Conservation (phyloP, 108 stramenopile genomes). For the Skeletonema tropicum region DNA sequence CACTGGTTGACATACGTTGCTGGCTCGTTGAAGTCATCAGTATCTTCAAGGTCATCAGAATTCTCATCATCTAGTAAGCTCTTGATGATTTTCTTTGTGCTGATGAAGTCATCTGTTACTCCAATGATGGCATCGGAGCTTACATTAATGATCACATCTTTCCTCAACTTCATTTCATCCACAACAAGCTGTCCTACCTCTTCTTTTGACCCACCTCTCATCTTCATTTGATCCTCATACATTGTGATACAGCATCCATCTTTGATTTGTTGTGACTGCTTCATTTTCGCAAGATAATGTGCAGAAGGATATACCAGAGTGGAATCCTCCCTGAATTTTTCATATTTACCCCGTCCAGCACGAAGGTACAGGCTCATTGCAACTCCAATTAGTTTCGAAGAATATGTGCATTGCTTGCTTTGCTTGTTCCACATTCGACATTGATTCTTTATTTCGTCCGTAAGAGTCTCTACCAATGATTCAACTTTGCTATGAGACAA, state of each 20-base stretch:
- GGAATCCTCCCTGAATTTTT: background rate
- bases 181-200: background rate
- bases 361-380: too few relatives aligned
- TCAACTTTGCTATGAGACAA: too few relatives aligned
- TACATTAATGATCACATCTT: background rate
- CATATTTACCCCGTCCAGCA: background rate
- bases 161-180: background rate
- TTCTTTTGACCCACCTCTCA: background rate
- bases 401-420: too few relatives aligned
- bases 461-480: too few relatives aligned
- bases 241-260: background rate
- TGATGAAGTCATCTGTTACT: background rate
- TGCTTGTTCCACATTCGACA: too few relatives aligned
- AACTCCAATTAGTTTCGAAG: too few relatives aligned
- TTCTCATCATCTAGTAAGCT: background rate
- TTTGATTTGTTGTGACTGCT: background rate
- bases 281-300: background rate
- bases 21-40: background rate
- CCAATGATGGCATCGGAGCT: background rate
- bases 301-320: background rate
- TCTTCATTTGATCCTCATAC: background rate
- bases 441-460: too few relatives aligned
- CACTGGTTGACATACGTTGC: background rate
- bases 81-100: background rate
- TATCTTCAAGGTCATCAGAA: background rate